Conservation (phyloP, 2,329 filamentous ascomycete genomes). For the Colletotrichum musicola region DNA sequence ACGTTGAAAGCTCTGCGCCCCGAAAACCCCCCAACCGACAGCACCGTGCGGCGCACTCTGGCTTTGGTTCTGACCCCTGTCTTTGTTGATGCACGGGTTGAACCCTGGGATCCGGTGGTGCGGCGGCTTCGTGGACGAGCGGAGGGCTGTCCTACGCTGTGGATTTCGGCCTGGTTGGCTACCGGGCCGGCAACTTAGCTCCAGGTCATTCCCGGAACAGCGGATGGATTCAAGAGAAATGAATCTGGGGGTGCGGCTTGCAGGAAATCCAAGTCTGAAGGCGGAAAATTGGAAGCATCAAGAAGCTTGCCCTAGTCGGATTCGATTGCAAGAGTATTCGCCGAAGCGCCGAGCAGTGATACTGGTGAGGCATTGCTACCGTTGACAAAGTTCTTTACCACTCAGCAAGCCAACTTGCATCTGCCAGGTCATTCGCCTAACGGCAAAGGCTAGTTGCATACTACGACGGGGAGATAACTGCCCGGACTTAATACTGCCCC, state of each 20-base stretch:
- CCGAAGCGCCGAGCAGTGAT: not conserved
- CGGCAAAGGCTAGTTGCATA: not conserved
- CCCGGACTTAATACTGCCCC: not conserved
- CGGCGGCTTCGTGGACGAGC: slow-evolving; percentile 34
- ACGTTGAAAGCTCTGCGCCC: slow-evolving; percentile 32
- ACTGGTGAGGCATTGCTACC: not conserved
- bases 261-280: too few species aligned
- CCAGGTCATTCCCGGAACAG: slow-evolving; percentile 19
- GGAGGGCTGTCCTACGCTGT: slow-evolving; percentile 11
- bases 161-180: slow-evolving; percentile 4
- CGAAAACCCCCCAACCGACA: not conserved
- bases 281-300: not conserved
- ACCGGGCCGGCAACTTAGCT: slow-evolving; percentile 5
- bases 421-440: not conserved
- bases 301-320: not conserved
- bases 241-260: not conserved
- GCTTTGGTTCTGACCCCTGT: not conserved
- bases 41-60: slow-evolving; percentile 11
- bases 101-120: slow-evolving; percentile 23
- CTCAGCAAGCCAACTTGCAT: not conserved
- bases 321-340: not conserved
- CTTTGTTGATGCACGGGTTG: slow-evolving; percentile 18
- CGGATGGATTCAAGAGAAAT: slow-evolving; percentile 4
- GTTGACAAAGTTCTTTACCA: too few species aligned
- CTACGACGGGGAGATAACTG: not conserved